phyloP scores from a whole-genome alignment of 164 flowering plant species.

The Vitis labrusca region DNA sequence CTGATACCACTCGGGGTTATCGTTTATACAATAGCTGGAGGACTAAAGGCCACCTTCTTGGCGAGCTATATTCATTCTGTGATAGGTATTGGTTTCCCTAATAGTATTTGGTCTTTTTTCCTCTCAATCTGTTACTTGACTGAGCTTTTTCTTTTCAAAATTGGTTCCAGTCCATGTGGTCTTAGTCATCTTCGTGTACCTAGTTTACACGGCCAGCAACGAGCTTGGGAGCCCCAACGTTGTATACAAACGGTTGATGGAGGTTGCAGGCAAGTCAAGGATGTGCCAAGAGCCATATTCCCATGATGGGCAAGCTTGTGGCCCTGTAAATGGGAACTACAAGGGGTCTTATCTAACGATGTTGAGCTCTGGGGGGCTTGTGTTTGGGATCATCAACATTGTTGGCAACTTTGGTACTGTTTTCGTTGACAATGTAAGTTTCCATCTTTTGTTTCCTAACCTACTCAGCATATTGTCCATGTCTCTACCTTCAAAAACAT shows the following conservation, averaged over 20 bases:
- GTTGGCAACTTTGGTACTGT: conserved; percentile 97
- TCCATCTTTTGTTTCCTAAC: not conserved
- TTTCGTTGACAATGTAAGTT: conserved; percentile 89
- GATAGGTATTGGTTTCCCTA: conserved; percentile 45
- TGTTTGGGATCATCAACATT: conserved; percentile 90
- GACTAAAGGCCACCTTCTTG: conserved; percentile 93
- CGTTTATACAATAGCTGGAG: conserved; percentile 92
- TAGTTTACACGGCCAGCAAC: conserved; percentile 78
- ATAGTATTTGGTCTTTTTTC: not conserved
- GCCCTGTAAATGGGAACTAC: conserved; percentile 78
- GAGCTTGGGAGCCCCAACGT: conserved; percentile 89
- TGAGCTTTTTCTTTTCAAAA: not conserved
- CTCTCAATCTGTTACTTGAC: not conserved
- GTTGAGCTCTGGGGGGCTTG: conserved; percentile 91
- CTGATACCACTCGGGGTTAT: conserved; percentile 93
- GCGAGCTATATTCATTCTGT: conserved; percentile 98
- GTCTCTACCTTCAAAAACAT: no score
- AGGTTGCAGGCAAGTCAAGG: conserved; percentile 71
- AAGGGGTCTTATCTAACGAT: conserved; percentile 84
- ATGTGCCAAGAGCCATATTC: conserved; percentile 70
- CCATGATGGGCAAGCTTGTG: conserved; percentile 83
- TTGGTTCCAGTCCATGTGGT: conserved; percentile 78
- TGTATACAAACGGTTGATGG: conserved; percentile 60
- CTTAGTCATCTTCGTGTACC: conserved; percentile 81
- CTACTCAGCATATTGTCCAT: no score